Percentiles rank a stretch among this genome's conserved stretches.
phyloP scores from a whole-genome alignment of 805 yeast genomes.

The Kodamaea lidongshanica region DNA sequence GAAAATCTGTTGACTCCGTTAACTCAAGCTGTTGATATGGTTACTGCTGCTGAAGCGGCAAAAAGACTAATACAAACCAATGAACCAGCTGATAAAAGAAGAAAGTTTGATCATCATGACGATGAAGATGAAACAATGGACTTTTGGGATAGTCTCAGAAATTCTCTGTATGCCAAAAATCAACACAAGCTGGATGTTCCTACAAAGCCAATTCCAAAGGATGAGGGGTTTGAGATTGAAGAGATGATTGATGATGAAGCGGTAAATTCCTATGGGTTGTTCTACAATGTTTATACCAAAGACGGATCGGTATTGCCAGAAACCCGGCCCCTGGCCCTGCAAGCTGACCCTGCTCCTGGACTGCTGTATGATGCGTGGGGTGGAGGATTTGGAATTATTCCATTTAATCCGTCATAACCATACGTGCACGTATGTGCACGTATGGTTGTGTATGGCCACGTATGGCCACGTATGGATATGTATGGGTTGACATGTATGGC shows the following conservation, averaged over 20 bases:
- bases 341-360: conserved; percentile 7
- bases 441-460: conserved; percentile 16
- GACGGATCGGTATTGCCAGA: conserved; percentile 25
- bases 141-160: conserved; percentile 66
- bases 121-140: conserved; percentile 59
- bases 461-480: no score
- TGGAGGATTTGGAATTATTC: conserved; percentile 34
- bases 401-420: conserved; percentile 36
- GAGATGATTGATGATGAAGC: conserved; percentile 33
- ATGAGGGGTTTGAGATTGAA: conserved; percentile 10
- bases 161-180: conserved; percentile 22
- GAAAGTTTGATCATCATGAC: conserved; percentile 10
- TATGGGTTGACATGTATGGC: no score
- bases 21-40: conserved; percentile 37
- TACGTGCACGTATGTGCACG: no score
- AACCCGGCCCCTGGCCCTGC: conserved; percentile 8
- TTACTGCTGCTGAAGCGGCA: conserved; percentile 25
- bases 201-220: not conserved
- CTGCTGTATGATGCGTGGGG: conserved; percentile 27
- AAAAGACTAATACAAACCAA: conserved; percentile 5
- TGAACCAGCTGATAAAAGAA: conserved; percentile 4
- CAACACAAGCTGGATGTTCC: conserved; percentile 11
- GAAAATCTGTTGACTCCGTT: conserved; percentile 28
- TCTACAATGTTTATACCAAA: conserved; percentile 30
- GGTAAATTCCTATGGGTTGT: conserved; percentile 32